phyloP scores from a whole-genome alignment of 495 filamentous ascomycete genomes.

The Entonaema liquescens region DNA sequence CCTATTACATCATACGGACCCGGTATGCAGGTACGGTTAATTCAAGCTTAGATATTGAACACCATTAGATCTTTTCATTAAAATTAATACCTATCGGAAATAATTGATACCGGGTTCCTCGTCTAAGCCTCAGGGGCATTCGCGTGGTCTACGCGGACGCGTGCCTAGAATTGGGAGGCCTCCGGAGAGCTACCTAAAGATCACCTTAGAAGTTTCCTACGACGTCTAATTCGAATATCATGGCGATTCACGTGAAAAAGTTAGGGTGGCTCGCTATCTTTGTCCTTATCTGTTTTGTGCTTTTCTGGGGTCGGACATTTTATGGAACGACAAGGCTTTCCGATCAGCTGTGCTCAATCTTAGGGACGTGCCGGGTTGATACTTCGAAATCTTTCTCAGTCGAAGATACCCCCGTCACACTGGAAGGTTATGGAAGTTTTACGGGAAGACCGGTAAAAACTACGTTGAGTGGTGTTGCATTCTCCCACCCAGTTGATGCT shows the following conservation, averaged over 20 bases:
- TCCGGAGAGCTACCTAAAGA: not conserved
- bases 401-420: slow-evolving; percentile 19
- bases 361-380: slow-evolving; percentile 17
- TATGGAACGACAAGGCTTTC: slow-evolving; percentile 26
- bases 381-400: slow-evolving; percentile 12
- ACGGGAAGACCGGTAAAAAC: slow-evolving; percentile 25
- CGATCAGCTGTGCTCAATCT: slow-evolving; percentile 22
- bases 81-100: too few species aligned
- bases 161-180: slow-evolving; percentile 8
- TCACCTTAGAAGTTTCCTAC: not conserved
- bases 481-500: slow-evolving; percentile 34
- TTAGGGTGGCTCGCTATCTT: slow-evolving; percentile 36
- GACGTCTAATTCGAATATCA: not conserved
- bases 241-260: slow-evolving; percentile 25
- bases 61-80: not conserved
- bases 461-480: slow-evolving; percentile 26
- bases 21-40: slow-evolving; percentile 1
- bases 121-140: slow-evolving; percentile 16
- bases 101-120: not conserved
- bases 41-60: not conserved
- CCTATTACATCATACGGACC: slow-evolving; percentile 10
- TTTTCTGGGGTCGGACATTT: slow-evolving; percentile 29
- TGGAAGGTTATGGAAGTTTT: slow-evolving; percentile 35
- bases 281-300: slow-evolving; percentile 26
- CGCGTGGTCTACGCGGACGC: not conserved